A percentile compares a stretch with the other conserved stretches of the same genome.
Evolutionary conservation across 2,329 filamentous ascomycete genomes (phyloP).

Genomic region (Raffaelea arxii): DNA sequence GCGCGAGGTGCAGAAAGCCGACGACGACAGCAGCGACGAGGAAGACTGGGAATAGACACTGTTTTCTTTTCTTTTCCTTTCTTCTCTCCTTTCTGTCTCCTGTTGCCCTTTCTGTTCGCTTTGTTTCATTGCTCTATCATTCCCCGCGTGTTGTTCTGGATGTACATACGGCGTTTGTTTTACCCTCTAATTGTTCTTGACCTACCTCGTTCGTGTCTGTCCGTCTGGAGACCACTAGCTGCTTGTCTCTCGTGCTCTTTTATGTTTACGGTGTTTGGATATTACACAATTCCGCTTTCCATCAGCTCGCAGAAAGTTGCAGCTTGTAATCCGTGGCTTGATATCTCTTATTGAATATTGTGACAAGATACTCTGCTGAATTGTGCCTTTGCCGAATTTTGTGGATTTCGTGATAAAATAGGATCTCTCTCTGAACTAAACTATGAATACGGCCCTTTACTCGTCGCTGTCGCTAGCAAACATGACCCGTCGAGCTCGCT

Average conservation of each 20-base stretch:
- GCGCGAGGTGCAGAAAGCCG: constrained; percentile 43
- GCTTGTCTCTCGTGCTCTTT: no score
- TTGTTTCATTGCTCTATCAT: constrained; percentile 5
- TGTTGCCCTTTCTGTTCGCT: background rate
- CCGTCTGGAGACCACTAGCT: no score
- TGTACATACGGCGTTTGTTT: background rate
- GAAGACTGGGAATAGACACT: constrained; percentile 61
- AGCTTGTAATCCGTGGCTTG: no score
- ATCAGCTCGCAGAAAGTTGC: no score
- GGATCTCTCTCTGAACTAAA: no score
- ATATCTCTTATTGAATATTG: no score
- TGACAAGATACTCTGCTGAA: no score
- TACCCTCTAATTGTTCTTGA: background rate
- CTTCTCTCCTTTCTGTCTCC: background rate
- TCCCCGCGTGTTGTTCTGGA: background rate
- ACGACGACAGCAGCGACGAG: constrained; percentile 56
- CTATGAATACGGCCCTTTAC: no score
- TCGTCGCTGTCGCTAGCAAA: constrained; percentile 11
- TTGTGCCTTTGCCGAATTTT: no score
- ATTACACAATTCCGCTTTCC: no score
- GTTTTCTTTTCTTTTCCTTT: constrained; percentile 11
- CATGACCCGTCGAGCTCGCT: constrained; percentile 5
- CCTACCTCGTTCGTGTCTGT: background rate
- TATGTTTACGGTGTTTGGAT: no score
- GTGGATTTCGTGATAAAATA: no score